These are phyloP conservation scores for Kwoniella sp. DNA, from an alignment of 768 basidiomycete genomes.

Conservation along the genomic window DNA sequence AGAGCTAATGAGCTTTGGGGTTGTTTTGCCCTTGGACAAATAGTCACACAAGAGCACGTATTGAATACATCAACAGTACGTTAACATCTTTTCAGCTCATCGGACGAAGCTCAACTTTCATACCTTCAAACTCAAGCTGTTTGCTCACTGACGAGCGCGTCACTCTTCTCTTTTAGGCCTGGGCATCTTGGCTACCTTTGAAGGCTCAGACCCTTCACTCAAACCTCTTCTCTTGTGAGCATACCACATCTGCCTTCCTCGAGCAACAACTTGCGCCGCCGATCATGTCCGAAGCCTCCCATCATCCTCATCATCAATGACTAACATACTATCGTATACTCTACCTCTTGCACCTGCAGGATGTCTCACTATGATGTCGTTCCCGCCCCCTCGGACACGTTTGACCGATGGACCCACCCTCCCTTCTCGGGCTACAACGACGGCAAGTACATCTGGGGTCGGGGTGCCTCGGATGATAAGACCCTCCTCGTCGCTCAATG, in stretches of 20 bases:
- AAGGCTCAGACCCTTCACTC: conserved; percentile 48
- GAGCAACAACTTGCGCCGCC: too few relatives aligned
- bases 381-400: conserved; percentile 48
- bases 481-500: conserved; percentile 51
- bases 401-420: conserved; percentile 50
- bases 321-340: not conserved
- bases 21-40: not conserved
- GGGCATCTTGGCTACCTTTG: conserved; percentile 49
- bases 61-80: conserved; percentile 53
- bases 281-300: too few relatives aligned
- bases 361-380: conserved; percentile 55
- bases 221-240: conserved; percentile 49
- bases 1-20: not conserved
- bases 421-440: conserved; percentile 51
- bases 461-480: conserved; percentile 53
- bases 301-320: not conserved
- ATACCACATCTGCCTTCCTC: too few relatives aligned
- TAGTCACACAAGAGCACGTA: conserved; percentile 39
- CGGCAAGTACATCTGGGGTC: conserved; percentile 46
- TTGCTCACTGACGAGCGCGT: too few relatives aligned
- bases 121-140: too few relatives aligned
- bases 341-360: conserved; percentile 12
- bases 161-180: conserved; percentile 29
- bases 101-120: not conserved
- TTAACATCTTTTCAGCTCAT: not conserved